These are phyloP conservation scores for Albatrellus ellisii DNA, from an alignment of 768 basidiomycete genomes.

Conservation along the genomic window DNA sequence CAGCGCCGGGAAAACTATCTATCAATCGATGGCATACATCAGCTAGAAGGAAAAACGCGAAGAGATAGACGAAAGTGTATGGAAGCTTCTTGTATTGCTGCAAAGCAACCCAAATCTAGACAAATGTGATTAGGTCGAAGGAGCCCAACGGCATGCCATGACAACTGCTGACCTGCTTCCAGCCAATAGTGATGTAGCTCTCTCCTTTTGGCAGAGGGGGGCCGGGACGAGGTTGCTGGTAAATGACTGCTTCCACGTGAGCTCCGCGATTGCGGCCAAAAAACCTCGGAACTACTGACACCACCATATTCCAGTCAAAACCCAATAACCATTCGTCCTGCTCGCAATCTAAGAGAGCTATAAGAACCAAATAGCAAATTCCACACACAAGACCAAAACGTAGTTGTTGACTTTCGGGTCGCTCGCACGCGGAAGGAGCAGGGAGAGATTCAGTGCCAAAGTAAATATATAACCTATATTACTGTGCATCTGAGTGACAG, in stretches of 20 bases:
- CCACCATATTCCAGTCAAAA: constrained; percentile 79
- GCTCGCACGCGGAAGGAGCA: constrained; percentile 47
- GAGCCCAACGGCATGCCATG: background rate
- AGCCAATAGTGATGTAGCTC: constrained; percentile 69
- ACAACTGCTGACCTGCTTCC: constrained; percentile 51
- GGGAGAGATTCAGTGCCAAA: constrained; percentile 50
- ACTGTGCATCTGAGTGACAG: constrained; percentile 43
- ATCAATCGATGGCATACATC: constrained; percentile 31
- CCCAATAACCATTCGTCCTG: constrained; percentile 67
- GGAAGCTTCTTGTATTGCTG: constrained; percentile 71
- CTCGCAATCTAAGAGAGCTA: background rate
- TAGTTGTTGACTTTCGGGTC: constrained; percentile 66
- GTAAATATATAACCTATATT: constrained; percentile 64
- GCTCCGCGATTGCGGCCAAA: background rate
- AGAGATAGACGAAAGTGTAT: constrained; percentile 70
- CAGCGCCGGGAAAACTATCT: background rate
- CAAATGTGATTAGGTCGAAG: background rate
- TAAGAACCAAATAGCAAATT: background rate
- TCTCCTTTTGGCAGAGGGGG: constrained; percentile 68
- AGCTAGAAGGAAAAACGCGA: constrained; percentile 67
- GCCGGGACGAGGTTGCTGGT: constrained; percentile 75
- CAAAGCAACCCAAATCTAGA: constrained; percentile 61
- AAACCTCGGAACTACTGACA: constrained; percentile 31
- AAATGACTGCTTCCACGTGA: constrained; percentile 40
- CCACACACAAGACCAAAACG: constrained; percentile 46